Conservation (phyloP, 1,139 yeast species). For the Blastobotrys proliferans region DNA sequence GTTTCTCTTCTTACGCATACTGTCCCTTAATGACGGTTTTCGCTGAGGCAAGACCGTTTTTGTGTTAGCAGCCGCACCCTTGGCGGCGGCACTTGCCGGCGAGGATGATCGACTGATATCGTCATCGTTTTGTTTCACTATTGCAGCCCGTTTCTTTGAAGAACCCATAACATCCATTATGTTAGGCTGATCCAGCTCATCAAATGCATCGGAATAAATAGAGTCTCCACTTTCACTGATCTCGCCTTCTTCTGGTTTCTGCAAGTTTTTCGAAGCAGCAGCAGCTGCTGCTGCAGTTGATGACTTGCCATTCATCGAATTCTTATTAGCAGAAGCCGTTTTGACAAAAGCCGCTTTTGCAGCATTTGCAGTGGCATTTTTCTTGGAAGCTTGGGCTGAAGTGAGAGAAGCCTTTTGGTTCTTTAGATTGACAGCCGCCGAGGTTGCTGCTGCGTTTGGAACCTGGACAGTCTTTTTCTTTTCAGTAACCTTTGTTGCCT, state of each 20-base stretch:
- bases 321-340: not conserved
- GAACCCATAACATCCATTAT: constrained; percentile 5
- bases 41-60: not conserved
- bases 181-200: constrained; percentile 15
- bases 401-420: not conserved
- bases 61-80: constrained; percentile 7
- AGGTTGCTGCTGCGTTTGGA: not conserved
- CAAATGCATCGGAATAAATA: constrained; percentile 28
- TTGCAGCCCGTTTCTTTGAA: not conserved
- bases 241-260: constrained; percentile 12
- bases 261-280: constrained; percentile 19
- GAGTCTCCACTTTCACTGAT: constrained; percentile 28
- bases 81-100: constrained; percentile 11
- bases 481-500: not conserved
- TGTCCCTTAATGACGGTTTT: not conserved
- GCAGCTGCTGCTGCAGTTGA: constrained; percentile 20
- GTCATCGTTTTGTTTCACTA: not conserved
- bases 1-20: too few relatives aligned
- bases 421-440: constrained; percentile 5
- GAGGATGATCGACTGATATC: not conserved
- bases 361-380: constrained; percentile 3
- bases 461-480: not conserved
- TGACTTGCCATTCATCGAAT: not conserved
- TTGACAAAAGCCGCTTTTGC: constrained; percentile 11
- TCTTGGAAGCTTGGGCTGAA: constrained; percentile 1